Base-by-base conservation (phyloP, 331 rosid genomes). In the Malus hybrid region DNA sequence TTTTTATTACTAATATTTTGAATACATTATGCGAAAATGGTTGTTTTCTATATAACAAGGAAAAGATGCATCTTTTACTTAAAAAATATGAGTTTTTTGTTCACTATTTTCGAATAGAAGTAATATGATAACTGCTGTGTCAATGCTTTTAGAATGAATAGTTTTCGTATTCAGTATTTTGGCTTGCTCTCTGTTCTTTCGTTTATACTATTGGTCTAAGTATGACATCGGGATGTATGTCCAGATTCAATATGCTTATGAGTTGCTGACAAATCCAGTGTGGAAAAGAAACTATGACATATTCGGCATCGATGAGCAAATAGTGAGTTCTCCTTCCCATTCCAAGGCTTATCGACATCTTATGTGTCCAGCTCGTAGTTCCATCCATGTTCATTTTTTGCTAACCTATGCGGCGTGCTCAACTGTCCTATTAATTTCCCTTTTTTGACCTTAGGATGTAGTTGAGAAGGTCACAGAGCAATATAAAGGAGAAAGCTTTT, bases 221-320 rank as follows among this genome's bases (percentile, higher is more conserved):
- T 19, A 6, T 50, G 72, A n/a, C 55, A 7, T 42, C 56, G 19
- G 36, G 36, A 34, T 52, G 19, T 60, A 27, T 72, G 82, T 82
- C 75, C 95, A 92, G 97, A 77, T 94, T 83, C 93, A 77, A 73
- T 92, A 92, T 90, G 99, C 99, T 63, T 92, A 88, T 36, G 99
- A 94, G 83, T 80, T 94, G 90, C 90, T 94, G 83, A 85, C 75
- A 36, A 92, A 94, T 78, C 88, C 92, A 6, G 33, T 75, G 7
- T 87, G 97, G 97, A 94, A 94, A 85, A 90, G 87, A 70, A 89
- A 89, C 88, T 92, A 94, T 29, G 99, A 94, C 77, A 34, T 86
- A 60, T 94, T 87, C 75, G 96, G 91, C 66, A 79, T 94, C 16
- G 97, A 90, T 48, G 99, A 94, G 83, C 96, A 92, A 59, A 71